Base-by-base conservation (phyloP, 805 yeast species). In the Hemisphaericaspora nanyangensis region DNA sequence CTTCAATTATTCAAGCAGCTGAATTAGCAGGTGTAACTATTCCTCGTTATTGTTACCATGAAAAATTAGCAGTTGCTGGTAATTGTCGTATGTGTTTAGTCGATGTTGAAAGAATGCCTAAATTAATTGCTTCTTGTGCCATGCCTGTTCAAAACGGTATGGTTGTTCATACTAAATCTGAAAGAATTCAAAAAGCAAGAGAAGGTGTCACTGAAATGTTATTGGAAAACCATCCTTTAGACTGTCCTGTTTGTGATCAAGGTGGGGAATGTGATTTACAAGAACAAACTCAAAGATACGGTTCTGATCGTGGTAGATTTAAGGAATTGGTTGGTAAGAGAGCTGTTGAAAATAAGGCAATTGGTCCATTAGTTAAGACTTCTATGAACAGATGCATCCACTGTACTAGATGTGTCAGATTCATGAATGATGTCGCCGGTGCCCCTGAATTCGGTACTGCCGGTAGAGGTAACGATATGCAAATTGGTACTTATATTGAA, bases 211-310 rank as follows among this genome's bases (percentile, higher is more conserved):
- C 95, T 31, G 95, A 87, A 65, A 84, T 86, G 81, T 68, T 86
- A 46, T 74, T 86, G 48, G 87, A 86, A 50, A 87, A 87, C 72
- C 95, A 86, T 69, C 95, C 95, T 17, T 74, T 86, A 57, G 95
- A 87, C 68, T 86, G 95, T 67, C 95, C 95, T 17, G 83, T 86
- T 40, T 86, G 95, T 65, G 95, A 86, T 66, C 95, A 86, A 66
- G 95, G 95, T 65, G 95, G 95, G 49, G 95, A 86, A 63, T 86
- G 95, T 71, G 95, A 86, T 60, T 74, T 86, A 52, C 95, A 87
- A 68, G 95, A 87, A 58, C 95, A 86, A 70, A 72, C 87, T 15
- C 68, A 81, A 57, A 76, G 93, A 59, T 84, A 84, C 58, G 95
- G 95, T 43, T 66, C 84, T 38, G 95, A 86, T 65, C 77, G 95